phyloP scores from a whole-genome alignment of 2,329 filamentous ascomycete genomes.

The Colletotrichum tropicale region DNA sequence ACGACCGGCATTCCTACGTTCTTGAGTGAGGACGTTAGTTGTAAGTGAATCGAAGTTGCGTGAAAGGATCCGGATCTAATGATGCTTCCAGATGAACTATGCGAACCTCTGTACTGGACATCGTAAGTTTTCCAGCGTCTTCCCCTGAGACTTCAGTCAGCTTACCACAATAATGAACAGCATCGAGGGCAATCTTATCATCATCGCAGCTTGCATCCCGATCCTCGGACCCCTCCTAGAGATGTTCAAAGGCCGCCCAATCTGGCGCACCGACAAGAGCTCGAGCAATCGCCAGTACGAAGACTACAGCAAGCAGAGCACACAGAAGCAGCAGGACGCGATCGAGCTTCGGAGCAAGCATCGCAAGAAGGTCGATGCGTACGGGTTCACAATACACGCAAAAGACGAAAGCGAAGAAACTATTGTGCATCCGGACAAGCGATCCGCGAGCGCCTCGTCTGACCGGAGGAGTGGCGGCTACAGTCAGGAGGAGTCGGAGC shows the following conservation, averaged over 20 bases:
- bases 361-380: background rate
- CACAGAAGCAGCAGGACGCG: background rate
- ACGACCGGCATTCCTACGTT: background rate
- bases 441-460: background rate
- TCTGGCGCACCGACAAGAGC: background rate
- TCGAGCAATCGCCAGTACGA: background rate
- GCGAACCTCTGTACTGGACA: background rate
- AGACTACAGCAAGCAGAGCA: background rate
- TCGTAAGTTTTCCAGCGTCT: background rate
- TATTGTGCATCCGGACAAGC: background rate
- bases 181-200: slow-evolving; percentile 21
- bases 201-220: slow-evolving; percentile 32
- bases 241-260: slow-evolving; percentile 15
- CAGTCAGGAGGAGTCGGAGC: background rate
- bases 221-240: slow-evolving; percentile 30
- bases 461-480: background rate
- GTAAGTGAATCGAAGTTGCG: background rate
- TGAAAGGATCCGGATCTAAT: rapidly evolving
- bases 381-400: background rate
- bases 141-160: background rate
- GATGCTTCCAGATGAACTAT: background rate
- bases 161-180: background rate
- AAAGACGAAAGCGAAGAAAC: background rate
- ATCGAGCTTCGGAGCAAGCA: background rate
- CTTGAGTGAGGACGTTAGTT: background rate